Percentiles rank a stretch among this genome's conserved stretches.
These are phyloP conservation scores for Collybia nuda DNA, from an alignment of 768 basidiomycete genomes.

Conservation along the genomic window DNA sequence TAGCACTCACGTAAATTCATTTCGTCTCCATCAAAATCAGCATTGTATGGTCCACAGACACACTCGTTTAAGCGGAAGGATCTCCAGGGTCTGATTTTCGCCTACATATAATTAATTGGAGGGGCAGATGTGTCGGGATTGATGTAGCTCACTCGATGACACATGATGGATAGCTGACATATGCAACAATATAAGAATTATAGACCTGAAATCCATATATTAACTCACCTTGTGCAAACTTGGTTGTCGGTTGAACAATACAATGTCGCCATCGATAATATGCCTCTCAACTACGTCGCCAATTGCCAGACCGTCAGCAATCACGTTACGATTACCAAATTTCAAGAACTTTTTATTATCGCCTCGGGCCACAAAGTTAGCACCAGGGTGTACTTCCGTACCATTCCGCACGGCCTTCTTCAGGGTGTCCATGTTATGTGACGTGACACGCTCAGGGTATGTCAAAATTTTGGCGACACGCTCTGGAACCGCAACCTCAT, in stretches of 20 bases:
- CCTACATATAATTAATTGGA: constrained; percentile 32
- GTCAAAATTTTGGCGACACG: constrained; percentile 94
- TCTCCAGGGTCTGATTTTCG: constrained; percentile 94
- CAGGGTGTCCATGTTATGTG: constrained; percentile 82
- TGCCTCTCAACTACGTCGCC: constrained; percentile 97
- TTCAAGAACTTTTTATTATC: constrained; percentile 88
- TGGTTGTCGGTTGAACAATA: constrained; percentile 97
- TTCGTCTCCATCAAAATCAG: constrained; percentile 99
- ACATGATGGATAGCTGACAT: constrained; percentile 94
- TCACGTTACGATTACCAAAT: constrained; percentile 77
- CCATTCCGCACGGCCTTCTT: constrained; percentile 84
- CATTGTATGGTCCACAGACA: constrained; percentile 98
- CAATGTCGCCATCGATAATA: constrained; percentile 92
- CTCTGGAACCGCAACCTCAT: constrained; percentile 97
- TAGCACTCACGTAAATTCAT: constrained; percentile 90
- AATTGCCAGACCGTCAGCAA: constrained; percentile 79
- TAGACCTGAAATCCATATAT: constrained; percentile 2
- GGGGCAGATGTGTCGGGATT: not conserved
- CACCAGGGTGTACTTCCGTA: constrained; percentile 88
- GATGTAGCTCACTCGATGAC: constrained; percentile 72
- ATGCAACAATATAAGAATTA: not conserved
- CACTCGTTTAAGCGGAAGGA: constrained; percentile 98
- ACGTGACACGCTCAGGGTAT: constrained; percentile 93
- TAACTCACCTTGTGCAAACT: constrained; percentile 84
- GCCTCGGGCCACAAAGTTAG: constrained; percentile 87